These are phyloP conservation scores for Biancaea sappan DNA, from an alignment of 306 rosid species.

Conservation along the genomic window DNA sequence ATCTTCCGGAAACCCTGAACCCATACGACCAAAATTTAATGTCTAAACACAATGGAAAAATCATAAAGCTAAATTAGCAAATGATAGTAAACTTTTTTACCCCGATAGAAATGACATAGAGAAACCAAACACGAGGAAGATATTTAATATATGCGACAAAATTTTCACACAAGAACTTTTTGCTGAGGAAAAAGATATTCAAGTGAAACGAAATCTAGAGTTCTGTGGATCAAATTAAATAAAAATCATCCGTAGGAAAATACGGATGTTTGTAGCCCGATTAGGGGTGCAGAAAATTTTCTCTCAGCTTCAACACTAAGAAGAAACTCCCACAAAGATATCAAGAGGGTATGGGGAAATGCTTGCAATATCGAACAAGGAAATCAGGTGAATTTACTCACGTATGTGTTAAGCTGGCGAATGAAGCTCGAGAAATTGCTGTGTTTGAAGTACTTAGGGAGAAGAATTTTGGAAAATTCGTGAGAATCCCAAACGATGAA, in stretches of 20 bases:
- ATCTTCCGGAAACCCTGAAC: slow-evolving; percentile 86
- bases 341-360: background rate
- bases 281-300: background rate
- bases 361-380: background rate
- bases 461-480: slow-evolving; percentile 67
- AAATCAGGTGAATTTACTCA: slow-evolving; percentile 31
- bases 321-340: background rate
- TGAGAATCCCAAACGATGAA: slow-evolving; percentile 87
- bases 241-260: background rate
- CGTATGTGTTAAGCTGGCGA: slow-evolving; percentile 97
- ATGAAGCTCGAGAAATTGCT: slow-evolving; percentile 92
- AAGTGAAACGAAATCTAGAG: background rate
- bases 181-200: background rate
- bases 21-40: background rate
- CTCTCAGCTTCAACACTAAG: background rate
- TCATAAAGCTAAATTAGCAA: background rate
- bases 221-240: no score
- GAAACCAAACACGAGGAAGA: background rate
- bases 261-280: background rate
- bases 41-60: background rate
- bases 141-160: background rate
- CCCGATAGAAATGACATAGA: background rate
- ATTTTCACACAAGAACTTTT: background rate
- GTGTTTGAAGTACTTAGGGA: slow-evolving; percentile 86
- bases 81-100: background rate